These are phyloP conservation scores for Vanrija pseudolonga DNA, from an alignment of 1,284 basidiomycete genomes.

Conservation along the genomic window DNA sequence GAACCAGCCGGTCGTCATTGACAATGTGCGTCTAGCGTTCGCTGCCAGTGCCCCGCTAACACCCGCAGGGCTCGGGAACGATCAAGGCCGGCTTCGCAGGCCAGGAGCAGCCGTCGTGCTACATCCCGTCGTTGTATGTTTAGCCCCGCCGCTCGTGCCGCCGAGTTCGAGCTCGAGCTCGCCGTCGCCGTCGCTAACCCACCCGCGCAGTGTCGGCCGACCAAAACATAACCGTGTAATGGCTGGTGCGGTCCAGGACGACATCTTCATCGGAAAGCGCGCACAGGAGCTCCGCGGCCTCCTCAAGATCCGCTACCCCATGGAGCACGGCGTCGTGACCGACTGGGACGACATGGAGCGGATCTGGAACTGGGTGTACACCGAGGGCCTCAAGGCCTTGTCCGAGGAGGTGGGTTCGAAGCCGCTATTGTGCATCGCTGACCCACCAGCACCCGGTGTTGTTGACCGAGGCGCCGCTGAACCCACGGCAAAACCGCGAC, in stretches of 20 bases:
- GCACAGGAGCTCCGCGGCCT: slow-evolving; percentile 92
- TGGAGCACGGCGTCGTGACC: slow-evolving; percentile 83
- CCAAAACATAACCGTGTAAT: slow-evolving; percentile 95
- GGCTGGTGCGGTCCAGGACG: slow-evolving; percentile 67
- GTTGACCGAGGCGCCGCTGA: slow-evolving; percentile 89
- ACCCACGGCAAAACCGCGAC: slow-evolving; percentile 90
- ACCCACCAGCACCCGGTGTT: slow-evolving; percentile 81
- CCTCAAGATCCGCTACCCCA: slow-evolving; percentile 96
- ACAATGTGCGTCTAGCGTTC: slow-evolving; percentile 65
- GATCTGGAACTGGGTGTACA: slow-evolving; percentile 96
- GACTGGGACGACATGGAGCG: slow-evolving; percentile 99
- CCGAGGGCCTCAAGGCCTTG: slow-evolving; percentile 86
- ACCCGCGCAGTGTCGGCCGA: slow-evolving; percentile 69
- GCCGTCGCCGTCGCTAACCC: too few species aligned
- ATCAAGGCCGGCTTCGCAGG: slow-evolving; percentile 98
- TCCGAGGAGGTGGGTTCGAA: slow-evolving; percentile 77
- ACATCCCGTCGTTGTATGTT: slow-evolving; percentile 87
- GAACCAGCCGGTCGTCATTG: slow-evolving; percentile 69
- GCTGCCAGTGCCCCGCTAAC: neutral
- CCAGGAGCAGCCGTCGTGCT: slow-evolving; percentile 95
- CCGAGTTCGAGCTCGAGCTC: slow-evolving; percentile 3
- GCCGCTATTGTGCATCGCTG: slow-evolving; percentile 1
- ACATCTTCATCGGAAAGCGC: slow-evolving; percentile 85
- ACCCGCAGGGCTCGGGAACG: slow-evolving; percentile 79
- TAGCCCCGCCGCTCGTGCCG: neutral